Conservation (phyloP, 805 yeast species). For the Lachancea lanzarotensis region DNA sequence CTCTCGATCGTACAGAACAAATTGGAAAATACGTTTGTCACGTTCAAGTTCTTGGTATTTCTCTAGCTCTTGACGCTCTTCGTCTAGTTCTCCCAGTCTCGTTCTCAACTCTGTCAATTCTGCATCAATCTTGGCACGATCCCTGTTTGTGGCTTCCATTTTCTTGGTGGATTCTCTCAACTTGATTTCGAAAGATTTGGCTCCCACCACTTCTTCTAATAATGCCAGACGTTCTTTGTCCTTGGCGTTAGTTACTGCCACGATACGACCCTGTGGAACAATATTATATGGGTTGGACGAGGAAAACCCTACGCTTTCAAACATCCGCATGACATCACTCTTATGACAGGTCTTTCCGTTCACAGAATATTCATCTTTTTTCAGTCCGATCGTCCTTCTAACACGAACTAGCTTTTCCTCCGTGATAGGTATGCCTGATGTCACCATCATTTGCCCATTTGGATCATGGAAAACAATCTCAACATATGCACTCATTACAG, state of each 20-base stretch:
- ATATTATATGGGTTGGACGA: conserved; percentile 88
- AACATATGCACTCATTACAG: conserved; percentile 88
- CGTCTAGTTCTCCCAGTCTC: conserved; percentile 68
- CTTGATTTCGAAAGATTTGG: conserved; percentile 79
- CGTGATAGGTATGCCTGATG: conserved; percentile 32
- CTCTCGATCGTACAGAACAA: conserved; percentile 72
- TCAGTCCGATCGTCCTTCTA: conserved; percentile 86
- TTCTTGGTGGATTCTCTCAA: conserved; percentile 72
- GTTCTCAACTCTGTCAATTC: conserved; percentile 63
- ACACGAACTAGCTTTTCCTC: conserved; percentile 60
- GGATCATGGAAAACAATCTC: conserved; percentile 81
- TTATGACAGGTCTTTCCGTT: conserved; percentile 75
- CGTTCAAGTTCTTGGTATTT: conserved; percentile 62
- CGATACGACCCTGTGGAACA: conserved; percentile 93
- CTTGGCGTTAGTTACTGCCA: conserved; percentile 81
- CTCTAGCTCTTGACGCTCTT: conserved; percentile 71
- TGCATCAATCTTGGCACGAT: conserved; percentile 66
- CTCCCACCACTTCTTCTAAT: conserved; percentile 91
- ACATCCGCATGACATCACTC: conserved; percentile 69
- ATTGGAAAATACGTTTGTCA: conserved; percentile 65
- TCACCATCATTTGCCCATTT: conserved; percentile 67
- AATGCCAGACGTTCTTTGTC: conserved; percentile 73
- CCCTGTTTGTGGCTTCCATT: conserved; percentile 64
- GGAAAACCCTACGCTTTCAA: conserved; percentile 91
- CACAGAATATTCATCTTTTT: conserved; percentile 83